A percentile compares a stretch with the other conserved stretches of the same genome.
Evolutionary conservation across 177 flowering plant species (phyloP).

Genomic region (Vitis hybrid): DNA sequence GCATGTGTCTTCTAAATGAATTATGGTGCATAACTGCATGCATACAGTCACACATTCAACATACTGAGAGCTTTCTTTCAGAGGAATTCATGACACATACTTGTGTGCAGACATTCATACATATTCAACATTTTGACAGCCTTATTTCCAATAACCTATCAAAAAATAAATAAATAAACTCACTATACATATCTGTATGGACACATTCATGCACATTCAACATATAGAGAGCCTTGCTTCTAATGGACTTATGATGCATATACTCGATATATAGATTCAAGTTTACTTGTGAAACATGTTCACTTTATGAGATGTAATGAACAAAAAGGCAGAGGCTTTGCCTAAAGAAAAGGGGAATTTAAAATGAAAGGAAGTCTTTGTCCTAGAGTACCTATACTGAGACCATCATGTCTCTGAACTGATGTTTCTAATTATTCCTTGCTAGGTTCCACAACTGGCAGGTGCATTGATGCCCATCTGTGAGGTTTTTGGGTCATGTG

Average conservation of each 20-base stretch:
- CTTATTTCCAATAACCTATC: too few species aligned
- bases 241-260: too few species aligned
- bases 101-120: background rate
- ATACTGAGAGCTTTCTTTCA: too few species aligned
- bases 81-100: background rate
- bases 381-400: too few species aligned
- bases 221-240: too few species aligned
- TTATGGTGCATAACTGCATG: too few species aligned
- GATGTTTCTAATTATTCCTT: slow-evolving; percentile 6
- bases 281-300: background rate
- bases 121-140: background rate
- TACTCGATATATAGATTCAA: too few species aligned
- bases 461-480: slow-evolving; percentile 49
- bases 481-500: slow-evolving; percentile 45
- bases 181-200: background rate
- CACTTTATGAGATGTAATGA: background rate
- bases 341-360: background rate
- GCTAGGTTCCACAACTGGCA: slow-evolving; percentile 46
- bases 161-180: too few species aligned
- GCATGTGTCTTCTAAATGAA: too few species aligned
- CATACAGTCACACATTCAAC: too few species aligned
- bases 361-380: background rate
- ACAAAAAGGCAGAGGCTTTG: background rate
- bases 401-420: slow-evolving; percentile 1
- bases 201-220: background rate